Conservation (phyloP, 2,329 filamentous ascomycete species). For the Cytospora chrysosperma region DNA sequence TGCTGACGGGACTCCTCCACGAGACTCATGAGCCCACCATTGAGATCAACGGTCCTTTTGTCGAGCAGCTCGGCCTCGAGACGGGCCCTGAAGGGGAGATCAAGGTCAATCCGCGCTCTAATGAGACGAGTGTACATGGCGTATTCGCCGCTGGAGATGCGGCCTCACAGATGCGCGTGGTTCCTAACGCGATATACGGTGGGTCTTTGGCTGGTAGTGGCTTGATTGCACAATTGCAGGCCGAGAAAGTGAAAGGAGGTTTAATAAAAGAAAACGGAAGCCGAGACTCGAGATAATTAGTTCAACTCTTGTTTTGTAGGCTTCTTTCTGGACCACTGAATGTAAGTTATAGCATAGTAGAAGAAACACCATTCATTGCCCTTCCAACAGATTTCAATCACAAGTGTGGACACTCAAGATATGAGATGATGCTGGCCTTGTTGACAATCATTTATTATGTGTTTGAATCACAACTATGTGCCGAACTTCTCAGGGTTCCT, state of each 20-base stretch:
- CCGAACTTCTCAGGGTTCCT: no score
- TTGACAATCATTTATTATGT: no score
- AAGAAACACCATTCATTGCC: no score
- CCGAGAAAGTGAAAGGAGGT: not conserved
- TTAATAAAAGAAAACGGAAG: not conserved
- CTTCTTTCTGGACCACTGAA: not conserved
- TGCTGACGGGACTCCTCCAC: not conserved
- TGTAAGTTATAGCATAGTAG: not conserved
- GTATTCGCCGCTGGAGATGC: conserved; percentile 23
- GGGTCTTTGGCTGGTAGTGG: conserved; percentile 13
- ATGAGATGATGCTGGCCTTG: no score
- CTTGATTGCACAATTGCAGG: conserved; percentile 14
- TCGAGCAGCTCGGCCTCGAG: conserved; percentile 10
- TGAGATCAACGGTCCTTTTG: conserved; percentile 17
- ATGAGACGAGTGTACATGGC: conserved; percentile 18
- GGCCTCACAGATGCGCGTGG: conserved; percentile 1
- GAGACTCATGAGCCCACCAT: conserved; percentile 5
- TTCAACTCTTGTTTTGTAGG: not conserved
- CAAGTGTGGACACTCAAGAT: no score
- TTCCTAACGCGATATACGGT: conserved; percentile 16
- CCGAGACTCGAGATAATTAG: not conserved
- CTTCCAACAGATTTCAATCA: no score
- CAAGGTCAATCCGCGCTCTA: conserved; percentile 9
- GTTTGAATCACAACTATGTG: no score
- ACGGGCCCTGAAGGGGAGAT: conserved; percentile 16